These are phyloP conservation scores for Trichaptum fuscoviolaceum DNA, from an alignment of 768 basidiomycete species.

Conservation along the genomic window DNA sequence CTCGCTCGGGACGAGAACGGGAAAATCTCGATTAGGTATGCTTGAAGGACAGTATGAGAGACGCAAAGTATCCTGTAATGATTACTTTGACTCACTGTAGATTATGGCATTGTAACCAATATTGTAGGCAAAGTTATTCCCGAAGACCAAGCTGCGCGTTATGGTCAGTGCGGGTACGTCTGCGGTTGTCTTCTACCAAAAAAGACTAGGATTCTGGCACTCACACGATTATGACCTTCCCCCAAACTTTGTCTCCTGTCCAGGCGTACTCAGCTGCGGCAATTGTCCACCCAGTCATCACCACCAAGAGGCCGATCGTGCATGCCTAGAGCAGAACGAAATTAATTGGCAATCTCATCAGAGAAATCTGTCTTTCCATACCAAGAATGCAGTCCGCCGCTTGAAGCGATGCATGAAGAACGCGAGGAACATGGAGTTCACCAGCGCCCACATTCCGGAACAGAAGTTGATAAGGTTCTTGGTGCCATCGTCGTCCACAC, in stretches of 20 bases:
- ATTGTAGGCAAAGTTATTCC: conserved; percentile 53
- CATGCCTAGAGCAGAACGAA: conserved; percentile 28
- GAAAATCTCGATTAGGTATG: conserved; percentile 62
- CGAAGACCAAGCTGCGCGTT: conserved; percentile 41
- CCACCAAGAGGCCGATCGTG: conserved; percentile 39
- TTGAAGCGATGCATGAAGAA: conserved; percentile 42
- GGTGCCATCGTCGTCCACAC: conserved; percentile 41
- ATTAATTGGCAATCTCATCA: neutral
- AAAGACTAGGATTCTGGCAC: neutral
- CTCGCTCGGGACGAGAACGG: conserved; percentile 58
- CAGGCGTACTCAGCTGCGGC: conserved; percentile 43
- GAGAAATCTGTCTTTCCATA: conserved; percentile 20
- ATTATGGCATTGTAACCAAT: conserved; percentile 53
- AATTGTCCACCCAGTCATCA: conserved; percentile 52
- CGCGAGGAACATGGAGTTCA: conserved; percentile 47
- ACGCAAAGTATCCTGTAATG: no score
- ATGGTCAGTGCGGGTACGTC: neutral
- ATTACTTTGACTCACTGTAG: conserved; percentile 46
- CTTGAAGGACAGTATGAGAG: conserved; percentile 22
- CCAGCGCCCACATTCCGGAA: conserved; percentile 47
- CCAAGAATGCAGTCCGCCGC: conserved; percentile 45
- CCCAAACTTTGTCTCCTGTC: conserved; percentile 32
- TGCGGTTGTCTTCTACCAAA: neutral
- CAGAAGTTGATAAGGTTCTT: conserved; percentile 55
- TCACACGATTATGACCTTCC: neutral